Evolutionary conservation across 768 basidiomycete genomes (phyloP).

Genomic region (Kwoniella pini): DNA sequence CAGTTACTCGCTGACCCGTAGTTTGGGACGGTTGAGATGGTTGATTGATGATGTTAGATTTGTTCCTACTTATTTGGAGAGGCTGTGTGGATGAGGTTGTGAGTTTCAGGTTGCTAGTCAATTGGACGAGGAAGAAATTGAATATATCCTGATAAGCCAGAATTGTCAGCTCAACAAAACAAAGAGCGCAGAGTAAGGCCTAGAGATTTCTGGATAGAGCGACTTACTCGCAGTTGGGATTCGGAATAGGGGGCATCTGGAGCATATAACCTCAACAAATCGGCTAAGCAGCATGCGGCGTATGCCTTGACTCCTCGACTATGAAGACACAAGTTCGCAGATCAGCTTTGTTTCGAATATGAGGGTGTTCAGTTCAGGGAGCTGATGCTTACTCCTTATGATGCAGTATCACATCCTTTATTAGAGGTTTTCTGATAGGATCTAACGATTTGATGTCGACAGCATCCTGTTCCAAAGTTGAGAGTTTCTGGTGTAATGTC

Average conservation of each 20-base stretch:
- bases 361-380: background rate
- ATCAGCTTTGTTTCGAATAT: slow-evolving; percentile 21
- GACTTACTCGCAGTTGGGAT: slow-evolving; percentile 64
- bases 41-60: slow-evolving; percentile 28
- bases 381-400: slow-evolving; percentile 71
- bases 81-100: slow-evolving; percentile 18
- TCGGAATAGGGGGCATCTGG: slow-evolving; percentile 95
- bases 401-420: slow-evolving; percentile 74
- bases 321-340: background rate
- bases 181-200: background rate
- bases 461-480: slow-evolving; percentile 80
- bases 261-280: slow-evolving; percentile 88
- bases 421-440: slow-evolving; percentile 73
- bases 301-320: slow-evolving; percentile 88
- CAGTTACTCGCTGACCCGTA: slow-evolving; percentile 56
- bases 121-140: slow-evolving; percentile 90
- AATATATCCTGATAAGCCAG: slow-evolving; percentile 73
- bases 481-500: slow-evolving; percentile 60
- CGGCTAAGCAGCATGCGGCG: slow-evolving; percentile 89
- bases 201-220: background rate
- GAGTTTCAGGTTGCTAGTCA: slow-evolving; percentile 61
- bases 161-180: background rate
- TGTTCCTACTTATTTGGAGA: slow-evolving; percentile 31
- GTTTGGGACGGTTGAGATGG: slow-evolving; percentile 21
- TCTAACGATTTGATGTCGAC: slow-evolving; percentile 74